Base-by-base conservation (phyloP, 139 green algal species). In the Raphidocelis subcapitata region DNA sequence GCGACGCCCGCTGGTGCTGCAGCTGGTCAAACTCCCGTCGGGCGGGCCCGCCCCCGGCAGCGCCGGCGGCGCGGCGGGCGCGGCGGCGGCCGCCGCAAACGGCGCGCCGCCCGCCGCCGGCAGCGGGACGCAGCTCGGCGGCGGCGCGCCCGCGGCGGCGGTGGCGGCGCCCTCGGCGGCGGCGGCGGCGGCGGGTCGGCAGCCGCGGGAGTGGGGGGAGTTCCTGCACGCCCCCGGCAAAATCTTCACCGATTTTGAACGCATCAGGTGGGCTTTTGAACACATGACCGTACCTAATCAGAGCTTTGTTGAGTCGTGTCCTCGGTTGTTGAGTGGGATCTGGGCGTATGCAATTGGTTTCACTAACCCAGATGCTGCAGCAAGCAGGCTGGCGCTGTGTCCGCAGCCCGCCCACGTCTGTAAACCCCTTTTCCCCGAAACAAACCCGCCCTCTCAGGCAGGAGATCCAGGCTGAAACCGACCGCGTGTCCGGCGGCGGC, bases 391-490 rank as follows among this genome's bases (percentile, higher is more conserved):
- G n/a, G n/a, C n/a, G n/a, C n/a, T n/a, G n/a, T n/a, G n/a, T n/a
- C n/a, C n/a, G n/a, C n/a, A n/a, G n/a, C n/a, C n/a, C n/a, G n/a
- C n/a, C n/a, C n/a, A n/a, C n/a, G n/a, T n/a, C n/a, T n/a, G n/a
- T n/a, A n/a, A n/a, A n/a, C n/a, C n/a, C n/a, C n/a, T n/a, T n/a
- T n/a, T n/a, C n/a, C n/a, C n/a, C n/a, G n/a, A n/a, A n/a, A n/a
- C n/a, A n/a, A n/a, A n/a, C n/a, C n/a, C n/a, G n/a, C n/a, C n/a
- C n/a, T n/a, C n/a, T n/a, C n/a, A 81, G 92, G 21, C 71, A 91
- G 55, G 96, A 99, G 83, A 99, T 99, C 36, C 74, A 91, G 72
- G 61, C 72, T 0, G 96, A 99, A 82, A 99, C 96, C 16, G 92
- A 97, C 28, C 81, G 96, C 8, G 74, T 93, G 59, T 81, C 85